Conservation (phyloP, 768 basidiomycete species). For the Tephrocybe sp. region DNA sequence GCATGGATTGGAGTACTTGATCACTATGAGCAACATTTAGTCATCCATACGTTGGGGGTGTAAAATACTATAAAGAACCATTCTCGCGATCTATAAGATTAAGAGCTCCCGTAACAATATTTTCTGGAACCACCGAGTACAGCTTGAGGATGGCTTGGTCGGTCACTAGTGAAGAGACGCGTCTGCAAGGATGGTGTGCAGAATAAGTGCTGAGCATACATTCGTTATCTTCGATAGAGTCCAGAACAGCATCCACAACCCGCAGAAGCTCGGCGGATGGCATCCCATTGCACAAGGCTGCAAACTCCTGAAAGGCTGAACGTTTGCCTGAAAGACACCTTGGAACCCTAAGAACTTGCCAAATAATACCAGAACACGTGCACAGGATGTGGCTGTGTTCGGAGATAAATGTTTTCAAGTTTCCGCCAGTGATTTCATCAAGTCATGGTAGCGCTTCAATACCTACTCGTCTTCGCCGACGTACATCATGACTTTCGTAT, state of each 20-base stretch:
- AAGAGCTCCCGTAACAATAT: constrained; percentile 64
- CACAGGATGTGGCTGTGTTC: constrained; percentile 4
- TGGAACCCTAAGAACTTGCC: constrained; percentile 6
- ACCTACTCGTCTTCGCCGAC: constrained; percentile 78
- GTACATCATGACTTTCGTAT: constrained; percentile 80
- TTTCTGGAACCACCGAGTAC: constrained; percentile 59
- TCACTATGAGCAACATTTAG: constrained; percentile 39
- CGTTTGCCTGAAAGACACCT: too few relatives aligned
- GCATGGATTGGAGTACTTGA: constrained; percentile 59
- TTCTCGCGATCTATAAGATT: constrained; percentile 74
- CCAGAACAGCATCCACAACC: constrained; percentile 27
- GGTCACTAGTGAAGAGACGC: constrained; percentile 27
- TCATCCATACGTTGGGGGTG: background rate
- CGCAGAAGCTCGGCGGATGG: constrained; percentile 22
- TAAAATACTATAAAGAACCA: constrained; percentile 39
- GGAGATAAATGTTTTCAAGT: background rate
- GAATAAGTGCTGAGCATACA: constrained; percentile 22
- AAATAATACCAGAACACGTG: constrained; percentile 1
- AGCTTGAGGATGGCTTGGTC: constrained; percentile 60
- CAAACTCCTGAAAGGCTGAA: background rate
- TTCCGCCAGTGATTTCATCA: too few relatives aligned
- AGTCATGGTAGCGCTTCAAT: constrained; percentile 25
- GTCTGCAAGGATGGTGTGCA: background rate
- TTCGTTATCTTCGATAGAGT: constrained; percentile 29
- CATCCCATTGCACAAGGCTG: constrained; percentile 13